phyloP scores from a whole-genome alignment of 192 early-diverging fungal species.

The Nowakowskiella sp. region DNA sequence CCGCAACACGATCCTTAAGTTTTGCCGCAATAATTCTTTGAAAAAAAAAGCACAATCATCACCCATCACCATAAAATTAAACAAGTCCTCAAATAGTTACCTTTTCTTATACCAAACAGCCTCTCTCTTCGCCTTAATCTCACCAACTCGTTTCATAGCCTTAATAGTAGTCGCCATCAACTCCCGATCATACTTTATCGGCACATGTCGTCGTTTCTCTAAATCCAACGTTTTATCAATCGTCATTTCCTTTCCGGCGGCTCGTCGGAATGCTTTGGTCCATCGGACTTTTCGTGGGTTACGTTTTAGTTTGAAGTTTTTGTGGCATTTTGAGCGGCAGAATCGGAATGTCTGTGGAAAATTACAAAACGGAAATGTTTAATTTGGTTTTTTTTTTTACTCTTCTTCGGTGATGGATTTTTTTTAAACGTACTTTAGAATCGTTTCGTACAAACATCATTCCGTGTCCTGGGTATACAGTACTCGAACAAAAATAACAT shows the following conservation, averaged over 20 bases:
- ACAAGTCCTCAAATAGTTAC: neutral
- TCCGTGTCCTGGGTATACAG: conserved; percentile 95
- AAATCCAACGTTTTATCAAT: conserved; percentile 97
- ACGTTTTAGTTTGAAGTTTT: conserved; percentile 99
- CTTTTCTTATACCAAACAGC: conserved; percentile 79
- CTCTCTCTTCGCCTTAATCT: conserved; percentile 90
- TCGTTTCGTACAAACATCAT: conserved; percentile 99
- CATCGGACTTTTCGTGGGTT: conserved; percentile 98
- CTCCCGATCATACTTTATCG: conserved; percentile 94
- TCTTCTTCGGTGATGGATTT: neutral
- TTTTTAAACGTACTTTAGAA: conserved; percentile 64
- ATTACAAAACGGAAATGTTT: neutral
- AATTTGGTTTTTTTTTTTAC: neutral
- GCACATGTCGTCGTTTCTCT: conserved; percentile 97
- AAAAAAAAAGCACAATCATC: conserved; percentile 2
- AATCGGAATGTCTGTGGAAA: conserved; percentile 75
- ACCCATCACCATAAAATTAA: neutral
- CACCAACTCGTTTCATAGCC: conserved; percentile 95
- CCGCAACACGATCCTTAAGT: conserved; percentile 66
- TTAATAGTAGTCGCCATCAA: conserved; percentile 95
- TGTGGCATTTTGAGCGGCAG: conserved; percentile 99
- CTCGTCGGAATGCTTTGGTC: conserved; percentile 99
- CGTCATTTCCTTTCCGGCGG: conserved; percentile 98
- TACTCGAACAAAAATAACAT: conserved; percentile 98
- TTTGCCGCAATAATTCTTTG: conserved; percentile 80